Base-by-base conservation (phyloP, 2,329 filamentous ascomycete genomes). In the Aspergillus carbonarius region DNA sequence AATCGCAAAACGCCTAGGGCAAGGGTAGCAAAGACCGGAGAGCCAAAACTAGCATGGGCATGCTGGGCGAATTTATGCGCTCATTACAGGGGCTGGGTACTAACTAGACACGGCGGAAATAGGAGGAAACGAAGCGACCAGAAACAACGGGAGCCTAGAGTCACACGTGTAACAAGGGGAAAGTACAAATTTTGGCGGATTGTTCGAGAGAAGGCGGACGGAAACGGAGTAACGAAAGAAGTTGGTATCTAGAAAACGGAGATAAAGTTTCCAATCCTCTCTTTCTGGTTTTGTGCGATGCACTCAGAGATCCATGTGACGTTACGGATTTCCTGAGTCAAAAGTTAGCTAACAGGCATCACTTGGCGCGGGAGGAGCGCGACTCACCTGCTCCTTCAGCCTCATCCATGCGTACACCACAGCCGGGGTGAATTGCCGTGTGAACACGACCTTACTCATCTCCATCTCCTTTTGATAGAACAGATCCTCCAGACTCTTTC, bases 381-480 rank as follows among this genome's bases (percentile, higher is more conserved):
- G 39, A 74, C 88, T 75, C 79, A 96, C 93, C 87, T 99, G 95
- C 79, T 99, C 95, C 75, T 93, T 87, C 71, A 99, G 81, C 82
- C 96, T 97, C 59, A 99, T 91, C 95, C 95, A 99, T 17, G 92
- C 92, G 74, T 98, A 99, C 52, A 99, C 91, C 66, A 98, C 91
- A 35, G 91, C 90, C 69, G 91, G 92, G 13, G 92, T 96, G 76
- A 99, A 99, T 75, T 99, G 95, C 67, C 92, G 86, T 5, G 95
- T 99, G 73, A 99, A 99, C 8, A 93, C 92, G 60, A 89, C 80
- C 83, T 99, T 99, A 57, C 91, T 93, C 63, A 98, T 89, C 75
- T 99, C 93, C 95, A 98, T 98, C 80, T 99, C 95, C 80, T 96
- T 98, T 77, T 97, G 92, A 76, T 99, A 99, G 79, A 99, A 99